phyloP scores from a whole-genome alignment of 768 basidiomycete species.

The Daedaleopsis nitida region DNA sequence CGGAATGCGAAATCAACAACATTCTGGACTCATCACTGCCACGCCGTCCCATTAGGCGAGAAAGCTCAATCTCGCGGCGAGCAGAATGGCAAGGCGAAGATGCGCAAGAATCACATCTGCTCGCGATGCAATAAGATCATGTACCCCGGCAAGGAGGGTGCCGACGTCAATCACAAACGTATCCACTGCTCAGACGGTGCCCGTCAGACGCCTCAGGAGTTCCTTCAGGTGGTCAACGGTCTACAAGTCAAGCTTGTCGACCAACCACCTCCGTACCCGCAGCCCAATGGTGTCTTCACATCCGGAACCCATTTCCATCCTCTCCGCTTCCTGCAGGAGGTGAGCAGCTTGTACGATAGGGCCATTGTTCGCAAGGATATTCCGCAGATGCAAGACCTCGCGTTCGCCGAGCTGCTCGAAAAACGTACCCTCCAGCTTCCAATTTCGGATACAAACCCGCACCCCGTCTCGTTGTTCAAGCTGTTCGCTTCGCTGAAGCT shows the following conservation, averaged over 20 bases:
- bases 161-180: slow-evolving; percentile 12
- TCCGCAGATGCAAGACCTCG: neutral
- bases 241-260: neutral
- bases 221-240: neutral
- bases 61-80: neutral
- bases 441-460: too few relatives aligned
- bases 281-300: slow-evolving; percentile 16
- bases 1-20: neutral
- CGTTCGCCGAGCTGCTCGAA: neutral
- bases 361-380: neutral
- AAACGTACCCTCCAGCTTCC: too few relatives aligned
- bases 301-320: slow-evolving; percentile 8
- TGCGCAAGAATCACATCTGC: slow-evolving; percentile 11
- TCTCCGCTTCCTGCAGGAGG: neutral
- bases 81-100: neutral
- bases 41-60: neutral
- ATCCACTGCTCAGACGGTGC: slow-evolving; percentile 19
- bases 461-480: neutral
- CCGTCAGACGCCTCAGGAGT: neutral
- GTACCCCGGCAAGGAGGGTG: slow-evolving; percentile 6
- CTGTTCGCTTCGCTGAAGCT: neutral
- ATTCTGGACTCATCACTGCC: neutral
- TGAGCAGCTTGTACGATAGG: neutral
- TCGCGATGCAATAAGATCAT: slow-evolving; percentile 16
- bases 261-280: slow-evolving; percentile 13